phyloP scores from a whole-genome alignment of 352 stramenopile genomes.

The Pythium pyrilobum region DNA sequence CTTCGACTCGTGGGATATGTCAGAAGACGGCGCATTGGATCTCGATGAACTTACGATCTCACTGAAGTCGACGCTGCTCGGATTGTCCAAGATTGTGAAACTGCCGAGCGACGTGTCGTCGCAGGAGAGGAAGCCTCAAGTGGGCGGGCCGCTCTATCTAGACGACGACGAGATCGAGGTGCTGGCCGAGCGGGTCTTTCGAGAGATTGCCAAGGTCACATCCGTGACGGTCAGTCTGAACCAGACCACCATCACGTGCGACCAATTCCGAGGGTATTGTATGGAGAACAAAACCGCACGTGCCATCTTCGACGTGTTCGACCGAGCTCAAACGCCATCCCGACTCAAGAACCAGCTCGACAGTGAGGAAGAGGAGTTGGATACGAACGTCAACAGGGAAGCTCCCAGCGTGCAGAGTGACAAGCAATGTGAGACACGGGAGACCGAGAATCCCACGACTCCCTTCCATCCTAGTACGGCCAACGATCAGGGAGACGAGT shows the following conservation, averaged over 20 bases:
- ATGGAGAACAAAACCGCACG: conserved; percentile 53
- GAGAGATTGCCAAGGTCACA: conserved; percentile 49
- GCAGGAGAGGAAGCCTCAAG: conserved; percentile 1
- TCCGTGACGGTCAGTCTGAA: conserved; percentile 17
- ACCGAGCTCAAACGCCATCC: conserved; percentile 28
- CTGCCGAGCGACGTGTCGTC: neutral
- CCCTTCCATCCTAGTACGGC: conserved; percentile 10
- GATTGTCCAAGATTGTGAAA: conserved; percentile 63
- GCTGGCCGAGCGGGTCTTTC: conserved; percentile 56
- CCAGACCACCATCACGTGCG: conserved; percentile 55
- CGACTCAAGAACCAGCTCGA: conserved; percentile 10
- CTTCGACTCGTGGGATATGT: conserved; percentile 88
- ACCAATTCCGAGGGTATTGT: conserved; percentile 77
- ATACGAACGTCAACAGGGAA: too few relatives aligned
- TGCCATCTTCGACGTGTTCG: conserved; percentile 60
- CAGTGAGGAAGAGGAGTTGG: conserved; percentile 3
- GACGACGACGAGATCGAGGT: conserved; percentile 67
- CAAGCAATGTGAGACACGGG: neutral
- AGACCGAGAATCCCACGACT: neutral
- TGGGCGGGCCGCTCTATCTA: conserved; percentile 10
- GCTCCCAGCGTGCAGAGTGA: too few relatives aligned
- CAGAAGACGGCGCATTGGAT: conserved; percentile 67
- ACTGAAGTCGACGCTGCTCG: conserved; percentile 76
- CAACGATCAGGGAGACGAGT: conserved; percentile 61
- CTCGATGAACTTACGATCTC: conserved; percentile 86